Percentiles rank a stretch among this genome's conserved stretches.
Evolutionary conservation across 441 rosid genomes (phyloP).

Genomic region (Adansonia rubrostipa): DNA sequence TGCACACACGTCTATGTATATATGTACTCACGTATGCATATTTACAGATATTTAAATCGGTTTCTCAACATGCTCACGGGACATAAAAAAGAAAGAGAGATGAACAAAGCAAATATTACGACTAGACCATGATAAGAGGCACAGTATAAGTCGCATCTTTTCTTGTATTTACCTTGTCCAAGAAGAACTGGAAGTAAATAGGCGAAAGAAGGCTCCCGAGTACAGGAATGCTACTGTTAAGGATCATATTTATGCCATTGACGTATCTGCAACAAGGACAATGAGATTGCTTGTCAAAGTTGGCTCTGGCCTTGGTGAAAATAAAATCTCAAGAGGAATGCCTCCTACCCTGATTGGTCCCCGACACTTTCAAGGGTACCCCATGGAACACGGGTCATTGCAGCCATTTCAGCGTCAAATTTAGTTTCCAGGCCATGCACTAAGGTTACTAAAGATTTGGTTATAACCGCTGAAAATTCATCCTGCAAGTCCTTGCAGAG

Average conservation of each 20-base stretch:
- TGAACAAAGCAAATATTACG: conserved; percentile 5
- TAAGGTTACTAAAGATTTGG: conserved; percentile 83
- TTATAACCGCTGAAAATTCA: conserved; percentile 94
- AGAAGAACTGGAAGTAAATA: conserved; percentile 89
- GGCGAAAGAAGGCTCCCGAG: conserved; percentile 91
- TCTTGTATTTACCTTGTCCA: conserved; percentile 78
- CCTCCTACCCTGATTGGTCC: conserved; percentile 91
- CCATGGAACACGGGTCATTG: conserved; percentile 98
- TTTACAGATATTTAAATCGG: not conserved
- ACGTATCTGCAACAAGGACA: conserved; percentile 75
- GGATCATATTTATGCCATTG: conserved; percentile 79
- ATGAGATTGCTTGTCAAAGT: conserved; percentile 26
- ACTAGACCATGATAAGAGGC: conserved; percentile 19
- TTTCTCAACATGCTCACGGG: not conserved
- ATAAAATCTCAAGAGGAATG: conserved; percentile 25
- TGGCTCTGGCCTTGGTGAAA: conserved; percentile 14
- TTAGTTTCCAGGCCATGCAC: conserved; percentile 96
- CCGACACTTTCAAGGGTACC: conserved; percentile 98
- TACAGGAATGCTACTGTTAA: conserved; percentile 78
- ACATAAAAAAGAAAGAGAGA: conserved; percentile 12
- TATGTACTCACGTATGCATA: not conserved
- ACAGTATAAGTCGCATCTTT: conserved; percentile 14
- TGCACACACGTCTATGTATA: conserved; percentile 13
- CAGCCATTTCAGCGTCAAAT: conserved; percentile 96
- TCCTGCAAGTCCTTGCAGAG: conserved; percentile 54